Percentiles rank a stretch among this genome's conserved stretches.
These are phyloP conservation scores for Penicillium aurantiogriseum DNA, from an alignment of 2,329 filamentous ascomycete genomes.

Conservation along the genomic window DNA sequence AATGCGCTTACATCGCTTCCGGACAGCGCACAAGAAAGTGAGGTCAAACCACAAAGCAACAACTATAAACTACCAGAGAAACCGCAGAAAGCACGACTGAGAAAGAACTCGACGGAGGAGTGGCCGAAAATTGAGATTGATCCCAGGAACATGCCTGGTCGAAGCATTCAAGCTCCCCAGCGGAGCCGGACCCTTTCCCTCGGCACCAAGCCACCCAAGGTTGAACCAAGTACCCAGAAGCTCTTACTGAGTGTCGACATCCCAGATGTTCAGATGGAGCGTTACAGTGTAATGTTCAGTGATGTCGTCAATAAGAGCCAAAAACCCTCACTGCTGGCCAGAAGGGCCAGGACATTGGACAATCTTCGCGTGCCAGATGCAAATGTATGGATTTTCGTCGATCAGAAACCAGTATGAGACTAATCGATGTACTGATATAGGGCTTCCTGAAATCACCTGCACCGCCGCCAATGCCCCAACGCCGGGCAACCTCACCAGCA, in stretches of 20 bases:
- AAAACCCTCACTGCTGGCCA: slow-evolving; percentile 32
- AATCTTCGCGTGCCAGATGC: slow-evolving; percentile 56
- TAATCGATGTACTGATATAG: slow-evolving; percentile 3
- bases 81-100: neutral
- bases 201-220: slow-evolving; percentile 3
- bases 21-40: slow-evolving; percentile 14
- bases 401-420: neutral
- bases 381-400: slow-evolving; percentile 31
- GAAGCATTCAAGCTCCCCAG: slow-evolving; percentile 1
- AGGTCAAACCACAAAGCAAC: slow-evolving; percentile 13
- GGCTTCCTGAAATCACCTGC: slow-evolving; percentile 13
- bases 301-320: slow-evolving; percentile 59
- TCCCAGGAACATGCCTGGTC: neutral
- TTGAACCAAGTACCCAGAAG: slow-evolving; percentile 14
- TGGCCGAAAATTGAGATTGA: slow-evolving; percentile 21
- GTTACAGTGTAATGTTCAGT: slow-evolving; percentile 93
- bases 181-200: slow-evolving; percentile 15
- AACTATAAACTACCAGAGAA: neutral
- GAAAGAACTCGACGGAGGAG: slow-evolving; percentile 15
- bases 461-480: slow-evolving; percentile 24
- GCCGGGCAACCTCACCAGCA: slow-evolving; percentile 39
- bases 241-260: slow-evolving; percentile 72
- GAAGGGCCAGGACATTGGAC: slow-evolving; percentile 40
- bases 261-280: slow-evolving; percentile 74
- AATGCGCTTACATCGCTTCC: slow-evolving; percentile 23